These are phyloP conservation scores for Amylocystis lapponica DNA, from an alignment of 768 basidiomycete species.

Conservation along the genomic window DNA sequence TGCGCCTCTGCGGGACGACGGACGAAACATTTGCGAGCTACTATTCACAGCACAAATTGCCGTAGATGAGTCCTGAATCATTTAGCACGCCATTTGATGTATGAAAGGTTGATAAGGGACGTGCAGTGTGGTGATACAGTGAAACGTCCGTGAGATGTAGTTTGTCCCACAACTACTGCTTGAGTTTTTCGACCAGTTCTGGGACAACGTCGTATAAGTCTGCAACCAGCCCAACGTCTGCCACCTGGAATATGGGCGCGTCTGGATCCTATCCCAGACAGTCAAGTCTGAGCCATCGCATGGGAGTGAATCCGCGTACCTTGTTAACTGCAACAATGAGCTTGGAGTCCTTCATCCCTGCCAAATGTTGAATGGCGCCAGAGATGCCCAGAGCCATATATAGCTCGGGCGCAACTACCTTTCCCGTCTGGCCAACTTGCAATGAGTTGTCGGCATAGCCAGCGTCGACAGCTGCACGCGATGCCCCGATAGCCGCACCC, in stretches of 20 bases:
- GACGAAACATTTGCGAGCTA: no score
- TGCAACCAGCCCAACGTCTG: slow-evolving; percentile 90
- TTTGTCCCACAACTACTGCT: slow-evolving; percentile 27
- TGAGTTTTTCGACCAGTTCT: slow-evolving; percentile 82
- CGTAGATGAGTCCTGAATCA: no score
- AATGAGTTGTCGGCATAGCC: slow-evolving; percentile 97
- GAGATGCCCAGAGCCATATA: slow-evolving; percentile 97
- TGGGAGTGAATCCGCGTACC: no score
- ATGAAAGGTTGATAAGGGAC: no score
- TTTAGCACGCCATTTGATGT: no score
- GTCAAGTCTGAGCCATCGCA: background rate
- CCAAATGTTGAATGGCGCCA: slow-evolving; percentile 97
- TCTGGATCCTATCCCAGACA: slow-evolving; percentile 69
- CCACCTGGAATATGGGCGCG: slow-evolving; percentile 98
- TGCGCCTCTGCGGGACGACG: no score
- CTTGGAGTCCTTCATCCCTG: slow-evolving; percentile 99
- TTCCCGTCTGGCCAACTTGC: slow-evolving; percentile 99
- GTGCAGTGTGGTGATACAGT: background rate
- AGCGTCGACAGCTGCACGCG: slow-evolving; percentile 94
- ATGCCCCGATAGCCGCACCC: slow-evolving; percentile 96
- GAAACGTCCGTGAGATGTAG: background rate
- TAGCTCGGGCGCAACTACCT: slow-evolving; percentile 94
- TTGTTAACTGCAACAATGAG: slow-evolving; percentile 98
- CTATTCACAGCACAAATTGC: no score
- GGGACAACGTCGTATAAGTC: slow-evolving; percentile 93